phyloP scores from a whole-genome alignment of 2,329 filamentous ascomycete genomes.

The Penicillium psychrosexuale region DNA sequence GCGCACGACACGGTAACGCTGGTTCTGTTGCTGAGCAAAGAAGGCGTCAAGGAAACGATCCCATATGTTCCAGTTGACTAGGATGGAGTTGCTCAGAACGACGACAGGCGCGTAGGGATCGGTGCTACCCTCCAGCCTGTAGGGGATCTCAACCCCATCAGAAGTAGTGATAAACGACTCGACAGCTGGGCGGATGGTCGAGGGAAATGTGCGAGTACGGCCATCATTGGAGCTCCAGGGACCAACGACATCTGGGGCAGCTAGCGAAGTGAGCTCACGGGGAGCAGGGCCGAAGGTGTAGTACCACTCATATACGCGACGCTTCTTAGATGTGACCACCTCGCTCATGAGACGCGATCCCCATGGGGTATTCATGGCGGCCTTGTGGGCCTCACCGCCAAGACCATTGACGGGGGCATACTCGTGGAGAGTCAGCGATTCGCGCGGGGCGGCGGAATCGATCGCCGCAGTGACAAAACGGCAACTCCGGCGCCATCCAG shows the following conservation, averaged over 20 bases:
- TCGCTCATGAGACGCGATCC: constrained; percentile 57
- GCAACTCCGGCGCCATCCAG: constrained; percentile 74
- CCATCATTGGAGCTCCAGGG: constrained; percentile 56
- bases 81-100: constrained; percentile 74
- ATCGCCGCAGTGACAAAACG: constrained; percentile 66
- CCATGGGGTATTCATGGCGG: constrained; percentile 62
- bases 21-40: constrained; percentile 51
- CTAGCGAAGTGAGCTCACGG: constrained; percentile 61
- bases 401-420: constrained; percentile 66
- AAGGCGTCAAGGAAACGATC: constrained; percentile 67
- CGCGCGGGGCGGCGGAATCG: constrained; percentile 54
- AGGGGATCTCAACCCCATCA: constrained; percentile 68
- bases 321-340: constrained; percentile 55
- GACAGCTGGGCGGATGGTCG: constrained; percentile 52
- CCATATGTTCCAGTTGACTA: constrained; percentile 79
- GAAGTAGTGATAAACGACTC: constrained; percentile 65
- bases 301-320: constrained; percentile 67
- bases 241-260: constrained; percentile 46
- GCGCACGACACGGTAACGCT: constrained; percentile 66
- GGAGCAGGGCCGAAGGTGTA: constrained; percentile 76
- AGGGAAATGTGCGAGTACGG: constrained; percentile 52
- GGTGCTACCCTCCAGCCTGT: constrained; percentile 69
- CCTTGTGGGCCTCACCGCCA: constrained; percentile 61
- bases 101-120: constrained; percentile 67
- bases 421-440: constrained; percentile 69